Base-by-base conservation (phyloP, 2,329 filamentous ascomycete genomes). In the Calycina marina region DNA sequence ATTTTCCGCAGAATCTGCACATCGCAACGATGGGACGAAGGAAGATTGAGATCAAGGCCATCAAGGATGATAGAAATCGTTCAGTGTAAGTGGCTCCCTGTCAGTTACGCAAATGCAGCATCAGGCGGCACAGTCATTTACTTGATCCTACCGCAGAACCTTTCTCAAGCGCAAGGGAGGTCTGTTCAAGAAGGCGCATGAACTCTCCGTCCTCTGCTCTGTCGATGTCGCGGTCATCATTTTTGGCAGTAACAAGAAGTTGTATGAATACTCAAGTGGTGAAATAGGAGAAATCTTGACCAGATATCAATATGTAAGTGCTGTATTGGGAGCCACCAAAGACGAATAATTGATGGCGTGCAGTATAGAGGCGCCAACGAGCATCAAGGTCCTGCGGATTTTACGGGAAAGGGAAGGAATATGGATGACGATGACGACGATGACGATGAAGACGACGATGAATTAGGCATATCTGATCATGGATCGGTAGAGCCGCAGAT, bases 11-110 rank as follows among this genome's bases (percentile, higher is more conserved):
- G 37, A 39, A 39, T 43, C 45, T 42, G 46, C 48, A 45, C 49
- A 40, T 48, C 45, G 48, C 47, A 52, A 60, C 41, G 33, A 98
- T 98, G 90, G 90, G 90, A 58, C 78, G 90, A 59, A 77, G 90
- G 70, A 98, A 98, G 74, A 98, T 98, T 56, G 90, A 96, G 66
- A 96, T 98, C 68, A 94, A 94, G 63, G 84, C 88, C 48, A 96
- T 96, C 69, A 94, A 93, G 62, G 86, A 94, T 74, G 86, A 94
- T 60, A 76, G 86, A 52, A 94, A 94, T 56, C 84, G 86, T 56
- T 93, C 86, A 51, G 86, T 94, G 86, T 94, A 84, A 60, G 41
- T 41, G 25, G 25, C 14, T 8, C 13, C 3, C 14, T 12, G 11
- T 34, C 18, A 34, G 24, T 20, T n/a, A n/a, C n/a, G n/a, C n/a